phyloP scores from a whole-genome alignment of 2,329 filamentous ascomycete species.

The Fusarium sp. region DNA sequence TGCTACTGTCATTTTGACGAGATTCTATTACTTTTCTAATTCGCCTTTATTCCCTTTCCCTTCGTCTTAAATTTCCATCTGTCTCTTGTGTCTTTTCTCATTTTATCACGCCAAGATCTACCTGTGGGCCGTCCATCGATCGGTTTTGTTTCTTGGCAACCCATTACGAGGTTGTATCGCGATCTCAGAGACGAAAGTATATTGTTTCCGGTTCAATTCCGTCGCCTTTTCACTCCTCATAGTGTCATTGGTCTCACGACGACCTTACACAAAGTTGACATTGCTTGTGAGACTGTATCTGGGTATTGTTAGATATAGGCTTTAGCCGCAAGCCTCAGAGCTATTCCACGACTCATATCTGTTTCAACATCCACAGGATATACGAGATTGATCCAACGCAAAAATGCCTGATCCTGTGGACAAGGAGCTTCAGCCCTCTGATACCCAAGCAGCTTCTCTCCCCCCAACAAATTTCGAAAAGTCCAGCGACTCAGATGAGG shows the following conservation, averaged over 20 bases:
- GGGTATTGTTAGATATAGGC: not conserved
- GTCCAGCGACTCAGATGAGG: constrained; percentile 31
- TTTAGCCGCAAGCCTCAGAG: not conserved
- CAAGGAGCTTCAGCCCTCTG: constrained; percentile 45
- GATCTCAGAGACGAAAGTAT: constrained; percentile 1
- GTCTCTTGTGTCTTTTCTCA: not conserved
- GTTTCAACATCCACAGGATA: not conserved
- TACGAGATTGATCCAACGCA: constrained; percentile 3
- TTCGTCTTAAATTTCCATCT: constrained; percentile 12
- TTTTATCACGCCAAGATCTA: constrained; percentile 10
- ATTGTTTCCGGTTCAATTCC: constrained; percentile 24
- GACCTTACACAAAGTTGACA: not conserved
- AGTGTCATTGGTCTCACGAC: constrained; percentile 1
- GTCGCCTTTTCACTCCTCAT: not conserved
- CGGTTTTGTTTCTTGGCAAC: constrained; percentile 9
- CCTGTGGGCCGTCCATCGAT: not conserved
- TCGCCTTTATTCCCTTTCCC: constrained; percentile 7
- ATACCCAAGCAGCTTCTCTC: constrained; percentile 44
- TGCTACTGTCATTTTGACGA: constrained; percentile 22
- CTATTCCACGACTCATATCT: not conserved
- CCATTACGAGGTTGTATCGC: constrained; percentile 15
- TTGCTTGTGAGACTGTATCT: not conserved
- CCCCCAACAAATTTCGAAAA: constrained; percentile 40
- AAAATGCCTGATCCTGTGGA: constrained; percentile 44
- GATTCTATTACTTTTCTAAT: constrained; percentile 16